Conservation (phyloP, 495 filamentous ascomycete genomes). For the Articulospora tetracladia region DNA sequence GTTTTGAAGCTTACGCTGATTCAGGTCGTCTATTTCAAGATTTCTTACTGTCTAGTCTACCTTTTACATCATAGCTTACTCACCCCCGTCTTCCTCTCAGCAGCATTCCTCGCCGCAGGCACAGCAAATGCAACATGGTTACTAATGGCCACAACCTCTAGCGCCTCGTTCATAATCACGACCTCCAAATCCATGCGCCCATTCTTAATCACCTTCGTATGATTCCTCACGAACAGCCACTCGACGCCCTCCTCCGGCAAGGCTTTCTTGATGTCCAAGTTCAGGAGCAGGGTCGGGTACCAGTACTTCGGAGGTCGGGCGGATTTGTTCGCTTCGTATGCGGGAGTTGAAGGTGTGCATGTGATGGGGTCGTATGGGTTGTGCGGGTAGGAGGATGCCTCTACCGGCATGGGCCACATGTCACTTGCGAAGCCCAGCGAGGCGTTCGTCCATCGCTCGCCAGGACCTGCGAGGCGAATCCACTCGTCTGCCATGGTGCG, state of each 20-base stretch:
- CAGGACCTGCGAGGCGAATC: slow-evolving; percentile 46
- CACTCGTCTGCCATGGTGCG: slow-evolving; percentile 59
- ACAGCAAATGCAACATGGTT: slow-evolving; percentile 58
- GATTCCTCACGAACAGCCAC: slow-evolving; percentile 60
- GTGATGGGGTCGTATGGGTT: slow-evolving; percentile 25
- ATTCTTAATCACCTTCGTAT: slow-evolving; percentile 53
- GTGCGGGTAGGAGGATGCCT: slow-evolving; percentile 23
- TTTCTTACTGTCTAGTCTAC: too few relatives aligned
- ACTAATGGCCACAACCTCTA: slow-evolving; percentile 57
- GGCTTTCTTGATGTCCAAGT: slow-evolving; percentile 62
- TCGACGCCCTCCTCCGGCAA: slow-evolving; percentile 55
- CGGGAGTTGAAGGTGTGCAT: background rate
- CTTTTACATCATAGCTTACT: slow-evolving; percentile 25
- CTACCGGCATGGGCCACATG: slow-evolving; percentile 58
- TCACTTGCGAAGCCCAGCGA: slow-evolving; percentile 58
- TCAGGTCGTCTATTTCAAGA: background rate
- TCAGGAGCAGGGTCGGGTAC: slow-evolving; percentile 77
- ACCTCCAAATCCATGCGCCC: slow-evolving; percentile 66
- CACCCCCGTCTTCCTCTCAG: slow-evolving; percentile 10
- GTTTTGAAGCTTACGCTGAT: background rate
- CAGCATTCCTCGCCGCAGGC: slow-evolving; percentile 15
- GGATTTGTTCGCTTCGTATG: slow-evolving; percentile 17
- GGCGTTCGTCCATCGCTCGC: slow-evolving; percentile 50
- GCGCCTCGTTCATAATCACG: slow-evolving; percentile 50
- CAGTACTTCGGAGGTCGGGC: slow-evolving; percentile 42